Conservation (phyloP, 2,329 filamentous ascomycete species). For the Diaporthe sp. region DNA sequence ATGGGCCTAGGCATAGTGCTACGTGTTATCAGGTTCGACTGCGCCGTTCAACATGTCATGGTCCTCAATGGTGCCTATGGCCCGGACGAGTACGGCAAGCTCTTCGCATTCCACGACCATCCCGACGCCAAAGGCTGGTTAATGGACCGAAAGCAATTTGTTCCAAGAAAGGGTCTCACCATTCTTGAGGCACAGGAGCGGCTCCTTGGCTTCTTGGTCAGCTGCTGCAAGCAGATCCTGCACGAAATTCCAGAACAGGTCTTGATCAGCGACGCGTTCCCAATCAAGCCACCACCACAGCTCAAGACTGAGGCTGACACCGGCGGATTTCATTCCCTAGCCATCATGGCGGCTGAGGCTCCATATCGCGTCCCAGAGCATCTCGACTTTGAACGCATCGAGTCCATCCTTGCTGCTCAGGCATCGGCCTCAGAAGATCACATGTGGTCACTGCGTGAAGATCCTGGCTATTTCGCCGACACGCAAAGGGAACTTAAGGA, state of each 20-base stretch:
- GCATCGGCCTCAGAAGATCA: conserved; percentile 60
- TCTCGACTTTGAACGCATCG: conserved; percentile 57
- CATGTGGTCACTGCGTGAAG: conserved; percentile 65
- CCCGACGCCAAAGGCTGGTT: conserved; percentile 51
- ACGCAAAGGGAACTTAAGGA: conserved; percentile 43
- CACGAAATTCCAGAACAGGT: conserved; percentile 56
- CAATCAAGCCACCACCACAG: conserved; percentile 51
- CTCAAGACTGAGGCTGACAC: conserved; percentile 43
- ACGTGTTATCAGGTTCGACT: conserved; percentile 40
- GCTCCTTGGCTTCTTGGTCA: conserved; percentile 59
- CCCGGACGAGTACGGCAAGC: conserved; percentile 48
- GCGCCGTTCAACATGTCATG: conserved; percentile 48
- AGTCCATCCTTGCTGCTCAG: conserved; percentile 55
- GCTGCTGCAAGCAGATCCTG: conserved; percentile 58
- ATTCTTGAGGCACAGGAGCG: conserved; percentile 62
- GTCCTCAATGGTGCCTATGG: conserved; percentile 44
- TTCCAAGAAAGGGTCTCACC: conserved; percentile 58
- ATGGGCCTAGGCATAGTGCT: conserved; percentile 45
- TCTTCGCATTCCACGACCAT: conserved; percentile 47
- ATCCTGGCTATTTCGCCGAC: conserved; percentile 66
- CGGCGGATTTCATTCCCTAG: conserved; percentile 50
- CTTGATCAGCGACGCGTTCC: conserved; percentile 43
- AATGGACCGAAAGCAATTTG: conserved; percentile 47
- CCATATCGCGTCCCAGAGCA: conserved; percentile 61
- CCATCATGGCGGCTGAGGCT: conserved; percentile 56